phyloP scores from a whole-genome alignment of 805 yeast genomes.

The Zygosaccharomyces bisporus region DNA sequence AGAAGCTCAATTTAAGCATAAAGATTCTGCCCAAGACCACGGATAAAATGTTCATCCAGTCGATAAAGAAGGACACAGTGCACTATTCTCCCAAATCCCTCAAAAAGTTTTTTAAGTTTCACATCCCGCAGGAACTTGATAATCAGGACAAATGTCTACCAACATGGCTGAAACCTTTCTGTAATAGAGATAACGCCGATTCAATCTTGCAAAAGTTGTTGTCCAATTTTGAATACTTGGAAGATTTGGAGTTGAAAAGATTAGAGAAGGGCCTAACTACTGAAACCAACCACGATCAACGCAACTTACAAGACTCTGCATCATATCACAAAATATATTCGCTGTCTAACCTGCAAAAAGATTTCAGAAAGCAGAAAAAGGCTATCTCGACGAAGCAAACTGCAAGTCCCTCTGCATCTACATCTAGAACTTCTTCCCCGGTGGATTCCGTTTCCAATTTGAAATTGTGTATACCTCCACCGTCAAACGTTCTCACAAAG shows the following conservation, averaged over 20 bases:
- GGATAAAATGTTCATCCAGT: slow-evolving; percentile 28
- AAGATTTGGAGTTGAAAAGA: slow-evolving; percentile 34
- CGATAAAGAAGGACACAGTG: slow-evolving; percentile 33
- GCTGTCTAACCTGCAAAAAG: slow-evolving; percentile 23
- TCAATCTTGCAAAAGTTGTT: slow-evolving; percentile 28
- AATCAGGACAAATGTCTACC: slow-evolving; percentile 30
- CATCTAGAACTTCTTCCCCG: slow-evolving; percentile 14
- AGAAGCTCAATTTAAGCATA: slow-evolving; percentile 21
- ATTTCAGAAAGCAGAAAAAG: slow-evolving; percentile 19
- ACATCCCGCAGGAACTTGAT: slow-evolving; percentile 25
- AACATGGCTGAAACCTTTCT: slow-evolving; percentile 29
- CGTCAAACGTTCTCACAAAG: slow-evolving; percentile 2
- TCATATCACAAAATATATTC: slow-evolving; percentile 28
- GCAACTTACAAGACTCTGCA: slow-evolving; percentile 15
- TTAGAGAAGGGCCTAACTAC: slow-evolving; percentile 27
- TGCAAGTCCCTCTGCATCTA: slow-evolving; percentile 3
- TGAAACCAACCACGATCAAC: slow-evolving; percentile 2
- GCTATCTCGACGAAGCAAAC: not conserved
- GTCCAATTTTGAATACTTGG: slow-evolving; percentile 36
- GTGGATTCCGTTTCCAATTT: slow-evolving; percentile 3
- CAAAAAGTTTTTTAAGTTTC: slow-evolving; percentile 29
- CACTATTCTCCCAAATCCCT: slow-evolving; percentile 35
- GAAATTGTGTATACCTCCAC: slow-evolving; percentile 10
- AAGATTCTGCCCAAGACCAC: slow-evolving; percentile 21
- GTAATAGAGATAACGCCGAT: slow-evolving; percentile 20